Conservation (phyloP, 2,329 filamentous ascomycete genomes). For the Malbranchea cinnamomea region DNA sequence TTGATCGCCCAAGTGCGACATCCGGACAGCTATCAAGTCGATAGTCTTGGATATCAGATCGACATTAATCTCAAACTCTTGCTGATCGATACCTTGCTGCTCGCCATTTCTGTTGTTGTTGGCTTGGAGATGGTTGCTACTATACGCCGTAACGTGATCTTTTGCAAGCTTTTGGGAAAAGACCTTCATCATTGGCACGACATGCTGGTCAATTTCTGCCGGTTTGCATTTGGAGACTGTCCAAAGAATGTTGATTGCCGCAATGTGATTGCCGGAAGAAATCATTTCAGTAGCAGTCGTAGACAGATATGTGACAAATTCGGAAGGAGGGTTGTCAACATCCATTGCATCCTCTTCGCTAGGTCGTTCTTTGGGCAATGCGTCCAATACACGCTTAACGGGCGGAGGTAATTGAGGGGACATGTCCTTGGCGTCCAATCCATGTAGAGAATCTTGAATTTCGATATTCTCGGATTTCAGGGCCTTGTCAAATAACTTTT, state of each 20-base stretch:
- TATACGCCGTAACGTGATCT: conserved; percentile 71
- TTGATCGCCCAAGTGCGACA: conserved; percentile 84
- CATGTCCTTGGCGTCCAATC: conserved; percentile 52
- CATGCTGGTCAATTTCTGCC: conserved; percentile 77
- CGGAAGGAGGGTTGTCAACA: conserved; percentile 59
- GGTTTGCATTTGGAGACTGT: conserved; percentile 74
- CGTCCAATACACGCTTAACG: conserved; percentile 69
- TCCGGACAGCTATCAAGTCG: conserved; percentile 77
- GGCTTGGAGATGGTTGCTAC: conserved; percentile 33
- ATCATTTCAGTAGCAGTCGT: conserved; percentile 79
- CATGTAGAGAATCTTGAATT: conserved; percentile 82
- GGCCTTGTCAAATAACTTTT: conserved; percentile 80
- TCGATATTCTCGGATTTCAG: conserved; percentile 80
- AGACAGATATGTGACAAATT: conserved; percentile 74
- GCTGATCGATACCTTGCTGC: conserved; percentile 36
- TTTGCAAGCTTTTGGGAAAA: conserved; percentile 83
- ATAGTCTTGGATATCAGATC: conserved; percentile 89
- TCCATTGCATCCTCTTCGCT: conserved; percentile 75
- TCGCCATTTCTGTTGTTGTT: conserved; percentile 10
- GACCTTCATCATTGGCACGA: conserved; percentile 78
- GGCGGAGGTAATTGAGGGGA: conserved; percentile 58
- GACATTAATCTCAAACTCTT: conserved; percentile 78
- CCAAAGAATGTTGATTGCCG: conserved; percentile 87
- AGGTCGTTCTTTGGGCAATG: conserved; percentile 65
- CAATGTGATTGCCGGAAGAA: conserved; percentile 64